Base-by-base conservation (phyloP, 495 filamentous ascomycete genomes). In the Penicillium lividum region DNA sequence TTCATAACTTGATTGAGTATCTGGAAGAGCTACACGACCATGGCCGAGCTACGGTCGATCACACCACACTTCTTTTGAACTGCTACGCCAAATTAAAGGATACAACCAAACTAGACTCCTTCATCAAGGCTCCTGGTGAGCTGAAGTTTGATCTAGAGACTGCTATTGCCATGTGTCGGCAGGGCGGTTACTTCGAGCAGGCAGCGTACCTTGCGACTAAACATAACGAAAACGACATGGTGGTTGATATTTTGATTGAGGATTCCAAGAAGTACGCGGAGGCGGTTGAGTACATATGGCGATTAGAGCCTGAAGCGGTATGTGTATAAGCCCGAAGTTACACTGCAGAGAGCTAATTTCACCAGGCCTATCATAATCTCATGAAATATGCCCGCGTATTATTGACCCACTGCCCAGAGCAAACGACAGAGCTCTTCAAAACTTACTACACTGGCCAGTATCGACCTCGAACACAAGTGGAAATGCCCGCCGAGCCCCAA, bases 31-130 rank as follows among this genome's bases (percentile, higher is more conserved):
- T 98, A 28, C 94, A 98, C 69, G 92, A 97, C 54, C 92, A 96
- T 65, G 89, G 93, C 68, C 90, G 85, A 64, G 94, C 94, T 7
- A 96, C 92, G 2, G 88, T 90, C n/a, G 94, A 98, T 60, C 94
- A 98, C 67, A 98, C 94, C 1, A 98, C 93, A 0, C 79, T 98
- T 29, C 76, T 98, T 16, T 75, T 98, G 18, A 98, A 98, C 70
- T 98, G 94, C 76, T 98, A 98, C 67, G 94, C 94, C 0, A 98
- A 98, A 67, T 75, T 97, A 5, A 97, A 98, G 66, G 93, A 98
- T 67, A 93, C 96, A 7, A 86, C 88, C 38, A 98, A 98, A 72
- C 80, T 98, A 15, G 93, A 98, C 62, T 88, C 89, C 51, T 98
- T 98, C 61, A 98, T 98, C 71, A 95, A 95, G 68, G 92, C 92